Evolutionary conservation across 1,284 basidiomycete genomes (phyloP), one percentile per base, ranked within the genome.

Genomic region (Austropuccinia psidii): DNA sequence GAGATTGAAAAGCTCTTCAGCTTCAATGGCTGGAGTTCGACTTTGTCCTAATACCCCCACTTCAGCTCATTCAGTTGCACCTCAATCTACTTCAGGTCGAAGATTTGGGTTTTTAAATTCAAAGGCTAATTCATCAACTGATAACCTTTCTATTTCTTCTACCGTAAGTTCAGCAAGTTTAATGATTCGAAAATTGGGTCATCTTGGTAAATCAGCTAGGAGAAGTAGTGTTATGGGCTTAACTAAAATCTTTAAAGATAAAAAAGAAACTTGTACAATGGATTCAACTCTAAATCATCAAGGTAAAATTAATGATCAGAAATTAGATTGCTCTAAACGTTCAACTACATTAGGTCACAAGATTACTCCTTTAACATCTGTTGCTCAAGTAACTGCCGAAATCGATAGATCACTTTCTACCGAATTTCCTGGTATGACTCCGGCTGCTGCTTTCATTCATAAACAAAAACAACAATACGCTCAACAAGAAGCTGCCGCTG

Each of bases 101-200:
- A 29, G 66, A 17, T 68, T 68, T 45, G 66, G 66, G 19, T 45
- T 95, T 76, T 94, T 98, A 85, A 95, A 93, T 82, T 88, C 90
- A 76, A 88, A 90, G 77, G 83, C 93, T 79, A 98, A 98, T 81
- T 89, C 90, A 61, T 93, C 90, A 73, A 96, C 93, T 54, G 94
- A 98, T 81, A 98, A 98, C 81, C 95, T 98, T 76, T 96, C 93
- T 39, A 87, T 98, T 64, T 91, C 90, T 37, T 95, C 91, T n/a
- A 97, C 95, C 52, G 94, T 97, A 77, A 92, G 90, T 75, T 93
- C 90, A 69, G 95, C 94, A 8, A 93, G 90, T 74, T 90, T 98
- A 81, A 96, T 98, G 88, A 95, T 98, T 78, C 88, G 95, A 78
- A 98, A 96, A 83, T 88, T 98, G 65, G 94, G 95, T 35, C 89